A percentile compares a stretch with the other conserved stretches of the same genome.
phyloP scores from a whole-genome alignment of 2,329 filamentous ascomycete species.

The Aureobasidium namibiae region DNA sequence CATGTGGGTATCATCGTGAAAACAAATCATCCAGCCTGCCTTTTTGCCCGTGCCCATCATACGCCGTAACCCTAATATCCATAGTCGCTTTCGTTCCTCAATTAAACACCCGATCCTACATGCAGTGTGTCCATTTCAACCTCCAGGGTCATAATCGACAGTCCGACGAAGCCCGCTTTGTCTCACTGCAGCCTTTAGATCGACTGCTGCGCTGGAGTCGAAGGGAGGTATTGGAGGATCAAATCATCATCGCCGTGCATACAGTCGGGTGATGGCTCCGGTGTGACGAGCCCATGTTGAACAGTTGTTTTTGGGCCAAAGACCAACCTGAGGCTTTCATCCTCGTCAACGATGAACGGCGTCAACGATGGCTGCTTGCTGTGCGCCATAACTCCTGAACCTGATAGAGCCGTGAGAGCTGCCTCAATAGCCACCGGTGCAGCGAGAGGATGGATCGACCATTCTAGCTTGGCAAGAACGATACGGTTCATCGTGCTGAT shows the following conservation, averaged over 20 bases:
- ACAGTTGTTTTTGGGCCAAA: background rate
- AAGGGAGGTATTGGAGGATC: background rate
- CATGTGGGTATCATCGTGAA: slow-evolving; percentile 1
- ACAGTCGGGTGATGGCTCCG: slow-evolving; percentile 1
- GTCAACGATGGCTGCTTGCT: background rate
- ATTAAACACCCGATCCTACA: background rate
- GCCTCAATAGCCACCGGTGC: slow-evolving; percentile 13
- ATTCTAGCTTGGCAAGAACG: slow-evolving; percentile 21
- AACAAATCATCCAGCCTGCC: background rate
- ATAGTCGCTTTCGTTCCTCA: background rate
- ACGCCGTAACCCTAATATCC: background rate
- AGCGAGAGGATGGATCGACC: slow-evolving; percentile 19
- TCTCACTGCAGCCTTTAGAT: background rate
- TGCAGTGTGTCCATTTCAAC: background rate
- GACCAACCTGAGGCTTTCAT: slow-evolving; percentile 7
- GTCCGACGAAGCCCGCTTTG: slow-evolving; percentile 2
- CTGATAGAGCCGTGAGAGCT: slow-evolving; percentile 4
- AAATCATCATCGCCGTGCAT: background rate
- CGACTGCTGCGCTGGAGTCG: background rate
- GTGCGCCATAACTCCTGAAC: background rate
- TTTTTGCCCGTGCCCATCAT: background rate
- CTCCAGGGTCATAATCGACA: background rate
- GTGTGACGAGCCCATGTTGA: slow-evolving; percentile 10
- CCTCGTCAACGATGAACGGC: background rate
- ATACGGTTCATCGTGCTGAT: slow-evolving; percentile 18